These are phyloP conservation scores for Ambrosia artemisiifolia DNA, from an alignment of 129 eudicot species.

Conservation along the genomic window DNA sequence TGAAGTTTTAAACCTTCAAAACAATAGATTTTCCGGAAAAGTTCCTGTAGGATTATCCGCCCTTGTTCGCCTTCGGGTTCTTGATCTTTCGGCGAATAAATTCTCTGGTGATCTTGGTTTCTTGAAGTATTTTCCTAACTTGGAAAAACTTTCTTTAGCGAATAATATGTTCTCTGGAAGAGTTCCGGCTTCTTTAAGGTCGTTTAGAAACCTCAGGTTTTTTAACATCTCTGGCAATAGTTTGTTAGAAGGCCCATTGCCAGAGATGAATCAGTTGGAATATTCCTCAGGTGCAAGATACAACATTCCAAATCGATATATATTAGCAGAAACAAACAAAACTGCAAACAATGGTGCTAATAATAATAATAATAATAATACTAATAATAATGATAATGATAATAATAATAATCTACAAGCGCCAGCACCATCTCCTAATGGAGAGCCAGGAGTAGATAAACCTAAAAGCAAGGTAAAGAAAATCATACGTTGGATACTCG, in stretches of 20 bases:
- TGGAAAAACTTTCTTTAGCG: constrained; percentile 60
- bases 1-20: constrained; percentile 53
- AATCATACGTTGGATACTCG: constrained; percentile 48
- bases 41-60: constrained; percentile 60
- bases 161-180: constrained; percentile 75
- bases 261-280: constrained; percentile 39
- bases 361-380: too few relatives aligned
- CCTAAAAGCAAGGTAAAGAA: constrained; percentile 32
- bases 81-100: constrained; percentile 54
- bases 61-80: constrained; percentile 44
- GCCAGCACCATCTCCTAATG: constrained; percentile 34
- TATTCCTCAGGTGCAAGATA: constrained; percentile 17
- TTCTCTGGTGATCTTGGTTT: constrained; percentile 60
- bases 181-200: constrained; percentile 53
- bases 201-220: constrained; percentile 62
- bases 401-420: constrained; percentile 18
- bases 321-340: constrained; percentile 47
- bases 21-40: constrained; percentile 53
- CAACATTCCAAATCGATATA: constrained; percentile 54
- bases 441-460: neutral
- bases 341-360: neutral
- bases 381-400: neutral
- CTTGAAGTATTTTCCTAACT: constrained; percentile 67
- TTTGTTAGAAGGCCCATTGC: constrained; percentile 50
- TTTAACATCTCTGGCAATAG: constrained; percentile 75